A percentile compares a stretch with the other conserved stretches of the same genome.
phyloP scores from a whole-genome alignment of 2,329 filamentous ascomycete genomes.

The Chrysoporthe puriensis region DNA sequence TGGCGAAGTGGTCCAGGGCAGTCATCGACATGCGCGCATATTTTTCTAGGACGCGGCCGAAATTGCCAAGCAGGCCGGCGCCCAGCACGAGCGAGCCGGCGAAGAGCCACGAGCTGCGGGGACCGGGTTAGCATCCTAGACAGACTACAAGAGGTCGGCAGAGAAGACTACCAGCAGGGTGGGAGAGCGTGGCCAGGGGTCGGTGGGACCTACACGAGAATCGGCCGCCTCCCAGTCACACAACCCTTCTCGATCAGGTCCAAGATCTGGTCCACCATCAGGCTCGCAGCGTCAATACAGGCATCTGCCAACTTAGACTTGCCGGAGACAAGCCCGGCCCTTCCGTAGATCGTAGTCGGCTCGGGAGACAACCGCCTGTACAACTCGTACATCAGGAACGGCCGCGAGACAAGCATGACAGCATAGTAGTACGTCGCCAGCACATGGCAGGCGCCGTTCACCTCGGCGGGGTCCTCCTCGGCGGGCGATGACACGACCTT shows the following conservation, averaged over 20 bases:
- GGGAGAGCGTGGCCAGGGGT: not conserved
- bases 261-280: slow-evolving; percentile 55
- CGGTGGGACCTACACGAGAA: slow-evolving; percentile 50
- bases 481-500: slow-evolving; percentile 38
- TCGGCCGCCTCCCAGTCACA: slow-evolving; percentile 50
- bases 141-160: not conserved
- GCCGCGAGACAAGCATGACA: slow-evolving; percentile 59
- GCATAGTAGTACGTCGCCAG: slow-evolving; percentile 59
- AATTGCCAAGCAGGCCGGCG: slow-evolving; percentile 54
- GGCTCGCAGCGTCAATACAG: slow-evolving; percentile 57
- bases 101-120: slow-evolving; percentile 55
- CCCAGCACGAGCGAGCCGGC: slow-evolving; percentile 57
- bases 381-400: slow-evolving; percentile 61
- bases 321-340: slow-evolving; percentile 41
- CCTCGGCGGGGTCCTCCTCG: slow-evolving; percentile 36
- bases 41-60: slow-evolving; percentile 56
- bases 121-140: not conserved
- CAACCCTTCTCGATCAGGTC: slow-evolving; percentile 47
- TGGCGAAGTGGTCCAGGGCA: slow-evolving; percentile 53
- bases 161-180: not conserved
- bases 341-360: slow-evolving; percentile 25
- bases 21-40: slow-evolving; percentile 52
- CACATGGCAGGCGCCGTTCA: slow-evolving; percentile 54
- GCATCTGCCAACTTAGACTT: slow-evolving; percentile 57
- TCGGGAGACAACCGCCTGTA: slow-evolving; percentile 48